A percentile compares a stretch with the other conserved stretches of the same genome.
These are phyloP conservation scores for Aspergillus asperescens DNA, from an alignment of 495 filamentous ascomycete genomes.

Conservation along the genomic window DNA sequence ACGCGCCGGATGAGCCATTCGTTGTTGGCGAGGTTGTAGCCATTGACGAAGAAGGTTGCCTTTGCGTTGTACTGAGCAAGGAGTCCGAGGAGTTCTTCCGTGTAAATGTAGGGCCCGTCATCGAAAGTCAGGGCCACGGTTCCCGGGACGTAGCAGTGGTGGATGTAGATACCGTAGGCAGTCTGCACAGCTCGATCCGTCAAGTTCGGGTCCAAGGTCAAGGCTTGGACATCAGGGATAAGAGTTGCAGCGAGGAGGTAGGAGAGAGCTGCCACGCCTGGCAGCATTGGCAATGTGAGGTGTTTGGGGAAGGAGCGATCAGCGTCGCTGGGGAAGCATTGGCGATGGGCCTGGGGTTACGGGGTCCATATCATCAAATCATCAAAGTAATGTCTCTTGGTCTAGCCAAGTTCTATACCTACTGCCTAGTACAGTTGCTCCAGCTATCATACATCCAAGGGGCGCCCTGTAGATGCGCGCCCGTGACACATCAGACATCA, in stretches of 20 bases:
- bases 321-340: neutral
- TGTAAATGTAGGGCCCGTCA: slow-evolving; percentile 68
- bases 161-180: slow-evolving; percentile 50
- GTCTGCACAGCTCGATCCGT: slow-evolving; percentile 17
- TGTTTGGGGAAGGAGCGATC: neutral
- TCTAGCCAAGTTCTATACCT: neutral
- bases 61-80: slow-evolving; percentile 54
- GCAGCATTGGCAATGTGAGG: neutral
- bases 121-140: slow-evolving; percentile 70
- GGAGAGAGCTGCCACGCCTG: slow-evolving; percentile 2
- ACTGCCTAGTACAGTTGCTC: no score
- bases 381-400: neutral
- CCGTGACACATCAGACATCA: slow-evolving; percentile 2
- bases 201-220: neutral
- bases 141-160: slow-evolving; percentile 54
- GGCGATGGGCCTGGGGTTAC: neutral
- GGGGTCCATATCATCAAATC: no score
- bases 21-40: slow-evolving; percentile 42
- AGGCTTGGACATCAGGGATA: neutral
- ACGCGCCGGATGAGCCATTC: slow-evolving; percentile 56
- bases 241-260: neutral
- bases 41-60: slow-evolving; percentile 73
- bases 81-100: slow-evolving; percentile 56
- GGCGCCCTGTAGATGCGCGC: neutral
- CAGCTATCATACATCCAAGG: neutral